A percentile compares a stretch with the other conserved stretches of the same genome.
phyloP scores from a whole-genome alignment of 176 grass and related monocot genomes.

The Oryza officinalis region DNA sequence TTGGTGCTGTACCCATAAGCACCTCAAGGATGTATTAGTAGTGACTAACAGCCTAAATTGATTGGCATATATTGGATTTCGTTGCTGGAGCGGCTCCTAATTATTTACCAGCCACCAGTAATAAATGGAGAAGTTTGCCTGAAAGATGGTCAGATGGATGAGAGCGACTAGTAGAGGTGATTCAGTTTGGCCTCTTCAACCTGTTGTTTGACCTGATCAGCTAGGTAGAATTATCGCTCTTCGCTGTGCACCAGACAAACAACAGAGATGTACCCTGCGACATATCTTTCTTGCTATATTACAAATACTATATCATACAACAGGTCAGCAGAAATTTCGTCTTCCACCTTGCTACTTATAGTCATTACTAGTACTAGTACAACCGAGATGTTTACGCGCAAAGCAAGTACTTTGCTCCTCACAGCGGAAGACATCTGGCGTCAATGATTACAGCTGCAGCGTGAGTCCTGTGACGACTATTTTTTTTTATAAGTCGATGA shows the following conservation, averaged over 20 bases:
- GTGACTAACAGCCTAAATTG: not conserved
- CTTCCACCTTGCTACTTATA: not conserved
- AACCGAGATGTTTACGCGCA: not conserved
- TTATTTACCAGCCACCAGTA: not conserved
- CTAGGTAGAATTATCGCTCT: slow-evolving; percentile 1
- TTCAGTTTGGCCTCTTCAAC: not conserved
- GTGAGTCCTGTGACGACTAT: not conserved
- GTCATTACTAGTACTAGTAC: no score
- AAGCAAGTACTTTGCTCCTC: not conserved
- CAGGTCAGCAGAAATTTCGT: not conserved
- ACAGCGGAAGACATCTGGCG: not conserved
- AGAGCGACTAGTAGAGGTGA: not conserved
- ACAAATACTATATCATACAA: not conserved
- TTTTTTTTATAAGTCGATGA: not conserved
- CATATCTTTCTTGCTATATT: not conserved
- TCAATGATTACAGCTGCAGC: no score
- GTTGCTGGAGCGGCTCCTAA: slow-evolving; percentile 1
- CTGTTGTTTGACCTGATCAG: not conserved
- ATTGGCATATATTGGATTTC: not conserved
- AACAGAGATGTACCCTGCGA: not conserved
- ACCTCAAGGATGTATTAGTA: slow-evolving; percentile 86
- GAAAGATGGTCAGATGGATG: slow-evolving; percentile 12
- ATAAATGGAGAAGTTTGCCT: slow-evolving; percentile 16
- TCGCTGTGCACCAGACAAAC: not conserved
- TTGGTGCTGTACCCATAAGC: slow-evolving; percentile 60